Evolutionary conservation across 192 early-diverging fungal species (phyloP), one percentile per base, ranked within the genome.

Genomic region (Backusella circina): DNA sequence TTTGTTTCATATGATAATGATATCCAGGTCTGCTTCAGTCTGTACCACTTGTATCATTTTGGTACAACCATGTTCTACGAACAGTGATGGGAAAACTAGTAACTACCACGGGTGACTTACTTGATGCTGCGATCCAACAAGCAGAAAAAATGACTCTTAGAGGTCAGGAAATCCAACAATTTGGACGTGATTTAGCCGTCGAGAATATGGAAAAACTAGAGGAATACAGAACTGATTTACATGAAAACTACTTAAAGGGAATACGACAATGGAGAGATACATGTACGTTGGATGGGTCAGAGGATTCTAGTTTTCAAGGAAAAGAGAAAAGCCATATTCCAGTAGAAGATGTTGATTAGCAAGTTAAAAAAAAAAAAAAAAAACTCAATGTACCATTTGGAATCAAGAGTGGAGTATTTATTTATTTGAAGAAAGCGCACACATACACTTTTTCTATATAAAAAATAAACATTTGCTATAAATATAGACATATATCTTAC

Each of bases 1-100:
- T 71, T 44, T 31, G 15, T 70, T 75, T 38, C 21, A 68, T 15
- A 31, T 35, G 36, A 65, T 12, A 21, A 36, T 31, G 32, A 18
- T n/a, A n/a, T 70, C 23, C 70, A 80, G 79, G 86, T 18, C 71
- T 89, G 33, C 84, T 89, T 28, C 82, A 86, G 67, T 85, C 83
- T 32, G 83, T 87, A 67, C 88, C 88, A 41, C 71, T 87, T 12
- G 74, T 89, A 39, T 84, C 80, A 21, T 89, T 84, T 81, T 89
- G 88, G 88, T 89, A 89, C 61, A 85, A 89, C 64, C 79, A 87
- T 71, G 85, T 89, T 23, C 83, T 86, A 9, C 73, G 87, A 65
- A 77, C 84, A 36, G 67, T 85, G 7, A 72, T 89, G 41, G 88
- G 88, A 10, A 67, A 84, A 39, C 54, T 89, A 2, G 26, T 89